Evolutionary conservation across 495 filamentous ascomycete genomes (phyloP), one percentile per base, ranked within the genome.

Genomic region (Trichodelitschia bisporula): DNA sequence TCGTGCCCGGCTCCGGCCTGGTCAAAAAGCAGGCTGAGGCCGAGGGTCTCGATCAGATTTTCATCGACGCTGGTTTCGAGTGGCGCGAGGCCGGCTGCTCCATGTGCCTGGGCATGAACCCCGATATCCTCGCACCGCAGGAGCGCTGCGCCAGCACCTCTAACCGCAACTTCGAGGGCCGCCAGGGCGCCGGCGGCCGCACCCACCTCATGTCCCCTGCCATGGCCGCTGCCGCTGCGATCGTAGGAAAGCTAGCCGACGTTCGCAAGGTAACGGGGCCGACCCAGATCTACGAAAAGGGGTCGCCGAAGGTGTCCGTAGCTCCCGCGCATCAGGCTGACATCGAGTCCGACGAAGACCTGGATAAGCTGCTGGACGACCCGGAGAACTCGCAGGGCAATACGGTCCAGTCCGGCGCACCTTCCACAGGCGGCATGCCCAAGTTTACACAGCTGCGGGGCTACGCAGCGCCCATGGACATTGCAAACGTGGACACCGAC

Each of bases 41-140:
- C 0, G 86, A 97, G 49, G 82, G 83, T 30, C 69, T 97, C 1
- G 77, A 95, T 54, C 76, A 76, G 57, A 73, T 91, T 40, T 97
- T 97, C 50, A 47, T 55, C 13, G 78, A 90, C 26, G 79, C 86
- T 30, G 86, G 86, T 4, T 95, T 93, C 34, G 86, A 97, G 48
- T 95, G 84, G 84, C 65, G 86, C 35, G 86, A 97, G 61, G 86
- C 86, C 35, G 86, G 86, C 26, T 97, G 86, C 59, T 83, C 74
- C 31, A 97, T 97, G 86, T 97, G 86, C 43, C 64, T 97, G 18
- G 86, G 86, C 49, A 97, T 97, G 86, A 97, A 97, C 58, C 82
- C 86, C 0, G 86, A 97, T 51, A 92, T 97, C 41, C 65, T 95
- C n/a, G 68, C 77, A 2, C 86, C 86, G 26, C 65, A 72, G 45